Percentiles rank a stretch among this genome's conserved stretches.
These are phyloP conservation scores for Fusarium stilboides DNA, from an alignment of 2,329 filamentous ascomycete species.

Conservation along the genomic window DNA sequence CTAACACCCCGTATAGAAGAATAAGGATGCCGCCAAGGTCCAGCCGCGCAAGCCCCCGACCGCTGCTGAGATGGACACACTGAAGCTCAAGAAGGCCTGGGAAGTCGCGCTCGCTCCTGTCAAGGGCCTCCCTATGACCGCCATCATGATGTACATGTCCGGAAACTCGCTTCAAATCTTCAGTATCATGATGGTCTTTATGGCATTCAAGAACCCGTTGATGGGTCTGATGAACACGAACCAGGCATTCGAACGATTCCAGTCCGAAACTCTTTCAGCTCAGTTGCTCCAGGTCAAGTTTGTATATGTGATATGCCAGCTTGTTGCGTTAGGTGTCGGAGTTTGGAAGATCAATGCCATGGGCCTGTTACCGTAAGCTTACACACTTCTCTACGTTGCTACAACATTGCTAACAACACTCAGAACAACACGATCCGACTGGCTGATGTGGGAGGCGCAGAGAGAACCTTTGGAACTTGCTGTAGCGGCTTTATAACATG, in stretches of 20 bases:
- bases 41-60: constrained; percentile 77
- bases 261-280: constrained; percentile 81
- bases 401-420: constrained; percentile 24
- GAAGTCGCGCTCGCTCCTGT: constrained; percentile 94
- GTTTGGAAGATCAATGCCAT: constrained; percentile 98
- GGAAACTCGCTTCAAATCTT: constrained; percentile 99
- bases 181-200: constrained; percentile 99
- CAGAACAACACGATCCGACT: constrained; percentile 95
- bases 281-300: constrained; percentile 87
- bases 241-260: constrained; percentile 90
- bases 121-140: constrained; percentile 97
- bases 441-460: constrained; percentile 94
- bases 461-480: constrained; percentile 78
- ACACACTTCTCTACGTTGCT: neutral
- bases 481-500: constrained; percentile 70
- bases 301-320: constrained; percentile 89
- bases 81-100: constrained; percentile 99
- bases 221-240: constrained; percentile 87
- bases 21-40: constrained; percentile 65
- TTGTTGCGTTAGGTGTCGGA: constrained; percentile 85
- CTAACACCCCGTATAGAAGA: constrained; percentile 58
- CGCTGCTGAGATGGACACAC: constrained; percentile 89
- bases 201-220: constrained; percentile 97
- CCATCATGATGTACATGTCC: constrained; percentile 99
- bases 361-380: constrained; percentile 90